These are phyloP conservation scores for Rhodotorula sp. DNA, from an alignment of 1,284 basidiomycete species.

Conservation along the genomic window DNA sequence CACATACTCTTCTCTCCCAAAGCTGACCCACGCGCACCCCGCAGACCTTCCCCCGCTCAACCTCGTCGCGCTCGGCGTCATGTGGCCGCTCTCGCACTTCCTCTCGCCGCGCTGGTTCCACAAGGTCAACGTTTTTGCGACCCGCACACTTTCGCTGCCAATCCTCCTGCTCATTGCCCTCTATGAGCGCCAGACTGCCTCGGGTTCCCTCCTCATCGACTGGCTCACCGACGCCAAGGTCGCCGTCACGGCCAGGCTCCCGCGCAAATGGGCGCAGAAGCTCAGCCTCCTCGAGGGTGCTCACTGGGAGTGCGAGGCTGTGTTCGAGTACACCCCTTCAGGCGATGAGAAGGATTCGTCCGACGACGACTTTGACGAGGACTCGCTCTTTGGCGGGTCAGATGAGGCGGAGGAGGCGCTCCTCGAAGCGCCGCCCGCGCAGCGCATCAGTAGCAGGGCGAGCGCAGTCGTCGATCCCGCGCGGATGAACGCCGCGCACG, in stretches of 20 bases:
- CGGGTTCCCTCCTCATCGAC: conserved; percentile 13
- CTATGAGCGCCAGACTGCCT: conserved; percentile 65
- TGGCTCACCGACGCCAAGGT: conserved; percentile 12
- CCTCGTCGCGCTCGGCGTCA: conserved; percentile 42
- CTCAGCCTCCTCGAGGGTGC: conserved; percentile 41
- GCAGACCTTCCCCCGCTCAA: conserved; percentile 46
- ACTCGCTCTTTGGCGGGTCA: conserved; percentile 10
- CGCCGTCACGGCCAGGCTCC: conserved; percentile 20
- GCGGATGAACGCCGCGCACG: not conserved
- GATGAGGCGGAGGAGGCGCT: conserved; percentile 34
- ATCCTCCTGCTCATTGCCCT: conserved; percentile 72
- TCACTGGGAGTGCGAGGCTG: conserved; percentile 44
- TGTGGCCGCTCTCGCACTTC: conserved; percentile 44
- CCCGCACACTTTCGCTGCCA: conserved; percentile 64
- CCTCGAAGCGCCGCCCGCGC: not conserved
- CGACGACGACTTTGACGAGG: conserved; percentile 18
- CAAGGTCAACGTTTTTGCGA: conserved; percentile 40
- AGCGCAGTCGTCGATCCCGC: conserved; percentile 20
- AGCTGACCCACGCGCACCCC: not conserved
- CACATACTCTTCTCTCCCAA: too few species aligned
- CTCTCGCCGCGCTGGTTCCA: conserved; percentile 44
- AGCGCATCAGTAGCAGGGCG: conserved; percentile 21
- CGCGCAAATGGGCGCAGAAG: conserved; percentile 30
- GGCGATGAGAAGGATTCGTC: conserved; percentile 35
- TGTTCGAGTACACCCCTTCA: conserved; percentile 38